Evolutionary conservation across 2,329 filamentous ascomycete species (phyloP), one percentile per base, ranked within the genome.

Genomic region (Beauveria caledonica): DNA sequence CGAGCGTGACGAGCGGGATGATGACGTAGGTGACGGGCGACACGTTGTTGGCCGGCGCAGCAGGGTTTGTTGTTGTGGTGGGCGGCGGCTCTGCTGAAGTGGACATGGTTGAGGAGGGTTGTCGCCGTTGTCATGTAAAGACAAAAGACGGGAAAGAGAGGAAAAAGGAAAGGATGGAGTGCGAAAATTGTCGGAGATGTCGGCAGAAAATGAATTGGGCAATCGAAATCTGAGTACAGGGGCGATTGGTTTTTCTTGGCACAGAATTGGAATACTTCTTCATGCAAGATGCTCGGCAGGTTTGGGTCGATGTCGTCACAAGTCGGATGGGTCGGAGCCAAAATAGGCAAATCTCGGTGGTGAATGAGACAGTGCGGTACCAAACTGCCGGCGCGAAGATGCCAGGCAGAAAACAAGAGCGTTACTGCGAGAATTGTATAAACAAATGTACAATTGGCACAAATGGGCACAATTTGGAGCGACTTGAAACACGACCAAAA

Each of bases 1-100:
- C 69, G 50, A 78, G 73, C 61, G 81, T 68, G 60, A 76, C 70
- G 53, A 83, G 66, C 13, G 79, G 73, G 25, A 85, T 73, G 27
- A 81, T 76, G 52, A 86, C 76, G 72, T 83, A 85, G 65, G 81
- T 76, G 70, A 85, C 81, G 64, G 81, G 82, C 65, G 80, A 77
- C 62, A 59, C n/a, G 0, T 29, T 21, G 19, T 25, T 58, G 46
- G 11, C 21, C 1, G 48, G 48, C 25, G 46, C 9, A 36, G 36
- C 46, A 33, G 39, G 23, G 39, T 4, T 33, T n/a, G 33, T 36
- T 11, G 51, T 42, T 39, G 21, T 10, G 10, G 46, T 6, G 29
- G 54, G 42, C 25, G 54, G 42, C 44, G 54, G 42, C 19, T 58
- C 46, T 58, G 56, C 51, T 58, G 56, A 44, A 21, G 55, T 19